Evolutionary conservation across 306 rosid genomes (phyloP).

Genomic region (Rosa multiflora): DNA sequence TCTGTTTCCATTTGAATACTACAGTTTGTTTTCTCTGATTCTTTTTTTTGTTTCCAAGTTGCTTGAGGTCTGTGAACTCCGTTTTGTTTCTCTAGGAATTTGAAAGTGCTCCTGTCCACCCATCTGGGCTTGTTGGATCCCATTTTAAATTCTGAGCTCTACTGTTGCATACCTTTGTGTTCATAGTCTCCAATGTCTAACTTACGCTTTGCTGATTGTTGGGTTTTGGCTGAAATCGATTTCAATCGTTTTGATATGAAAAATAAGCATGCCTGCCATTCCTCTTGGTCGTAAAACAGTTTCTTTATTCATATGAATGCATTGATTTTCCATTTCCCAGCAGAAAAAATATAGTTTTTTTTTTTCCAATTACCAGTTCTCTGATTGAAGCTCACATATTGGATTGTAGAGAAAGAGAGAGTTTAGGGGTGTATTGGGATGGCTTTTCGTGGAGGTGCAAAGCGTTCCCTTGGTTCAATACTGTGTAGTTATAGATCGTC

Average conservation of each 20-base stretch:
- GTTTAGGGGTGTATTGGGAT: slow-evolving; percentile 14
- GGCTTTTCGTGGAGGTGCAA: slow-evolving; percentile 43
- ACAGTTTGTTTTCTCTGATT: too few species aligned
- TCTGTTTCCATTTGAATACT: too few species aligned
- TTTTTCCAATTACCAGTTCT: background rate
- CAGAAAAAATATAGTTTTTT: too few species aligned
- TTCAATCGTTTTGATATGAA: background rate
- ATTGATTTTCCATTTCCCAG: background rate
- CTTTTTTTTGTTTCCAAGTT: too few species aligned
- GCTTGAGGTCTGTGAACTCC: too few species aligned
- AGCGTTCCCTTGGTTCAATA: slow-evolving; percentile 34
- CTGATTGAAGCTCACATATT: slow-evolving; percentile 1
- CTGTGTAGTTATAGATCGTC: slow-evolving; percentile 14
- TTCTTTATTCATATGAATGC: background rate
- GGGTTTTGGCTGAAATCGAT: background rate
- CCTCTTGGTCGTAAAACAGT: background rate
- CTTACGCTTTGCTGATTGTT: background rate
- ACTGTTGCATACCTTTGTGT: too few species aligned
- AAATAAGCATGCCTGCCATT: background rate
- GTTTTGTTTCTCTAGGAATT: too few species aligned
- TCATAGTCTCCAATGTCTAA: background rate
- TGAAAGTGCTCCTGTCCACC: too few species aligned
- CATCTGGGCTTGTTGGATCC: too few species aligned
- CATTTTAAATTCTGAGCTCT: too few species aligned
- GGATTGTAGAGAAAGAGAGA: background rate